Evolutionary conservation across 352 stramenopile species (phyloP), one percentile per base, ranked within the genome.

Genomic region (Plasmopara viticola): DNA sequence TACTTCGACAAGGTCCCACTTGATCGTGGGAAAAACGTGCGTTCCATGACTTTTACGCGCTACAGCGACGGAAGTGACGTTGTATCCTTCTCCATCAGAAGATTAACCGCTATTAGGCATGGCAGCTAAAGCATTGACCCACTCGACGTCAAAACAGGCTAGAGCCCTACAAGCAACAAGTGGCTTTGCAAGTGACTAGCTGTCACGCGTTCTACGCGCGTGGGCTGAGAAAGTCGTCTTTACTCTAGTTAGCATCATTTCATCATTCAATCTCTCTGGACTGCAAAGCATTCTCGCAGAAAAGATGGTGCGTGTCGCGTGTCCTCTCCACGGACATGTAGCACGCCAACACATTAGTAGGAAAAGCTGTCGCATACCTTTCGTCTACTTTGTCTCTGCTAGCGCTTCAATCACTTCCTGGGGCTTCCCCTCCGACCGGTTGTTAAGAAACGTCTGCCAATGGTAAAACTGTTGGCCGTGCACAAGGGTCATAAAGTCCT

Each of bases 391-490:
- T 30, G 18, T 60, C 38, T 71, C 63, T 37, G 49, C 42, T 35
- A 54, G 25, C 30, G 51, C 46, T 41, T 47, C 44, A 18, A 40
- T 47, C 17, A 40, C 51, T 1, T 68, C 63, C 34, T 64, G 53
- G 1, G 56, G 66, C 2, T 66, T 68, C 14, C 72, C 62, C 20
- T 90, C 68, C 41, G 68, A 77, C 15, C 78, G 74, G 48, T 94
- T 88, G 60, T 86, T 92, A 42, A 88, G 68, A 61, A 90, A 92
- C 20, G 85, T 92, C 39, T 94, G 83, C 86, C 86, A 95, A 51
- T 94, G 84, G 58, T 92, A 81, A 64, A 94, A 94, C 69, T 95
- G 86, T 51, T 95, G 86, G 42, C 72, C 71, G 55, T 94, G 84
- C 44, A 94, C 81, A 12, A 94, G 56, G 50, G 81, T 90, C 76